Evolutionary conservation across 805 yeast species (phyloP).

Genomic region (Yarrowia alimentaria): DNA sequence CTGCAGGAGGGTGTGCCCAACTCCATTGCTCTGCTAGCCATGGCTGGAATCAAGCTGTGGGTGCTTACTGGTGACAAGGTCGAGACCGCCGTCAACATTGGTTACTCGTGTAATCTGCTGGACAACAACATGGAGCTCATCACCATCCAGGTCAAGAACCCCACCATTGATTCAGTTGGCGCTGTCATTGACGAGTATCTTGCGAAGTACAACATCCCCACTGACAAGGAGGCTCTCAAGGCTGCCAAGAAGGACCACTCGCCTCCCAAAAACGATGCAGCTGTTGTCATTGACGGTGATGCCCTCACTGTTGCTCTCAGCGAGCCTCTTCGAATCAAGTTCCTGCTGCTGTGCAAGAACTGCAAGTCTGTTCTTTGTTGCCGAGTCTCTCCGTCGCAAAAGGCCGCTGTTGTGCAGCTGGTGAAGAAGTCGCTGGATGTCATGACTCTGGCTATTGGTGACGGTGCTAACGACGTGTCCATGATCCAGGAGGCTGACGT

Average conservation of each 20-base stretch:
- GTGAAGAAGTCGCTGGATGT: conserved; percentile 67
- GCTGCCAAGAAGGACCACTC: conserved; percentile 60
- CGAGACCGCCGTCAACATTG: conserved; percentile 84
- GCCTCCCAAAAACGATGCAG: conserved; percentile 58
- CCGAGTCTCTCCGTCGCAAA: conserved; percentile 83
- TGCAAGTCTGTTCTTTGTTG: conserved; percentile 79
- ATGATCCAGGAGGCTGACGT: conserved; percentile 86
- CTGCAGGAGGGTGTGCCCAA: conserved; percentile 82
- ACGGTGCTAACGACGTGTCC: conserved; percentile 85
- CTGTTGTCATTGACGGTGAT: conserved; percentile 72
- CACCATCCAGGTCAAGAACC: conserved; percentile 45
- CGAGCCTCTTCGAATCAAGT: conserved; percentile 50
- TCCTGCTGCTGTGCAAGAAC: conserved; percentile 68
- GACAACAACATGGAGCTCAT: conserved; percentile 69
- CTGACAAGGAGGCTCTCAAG: conserved; percentile 46
- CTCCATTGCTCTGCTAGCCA: conserved; percentile 62
- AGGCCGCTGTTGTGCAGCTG: conserved; percentile 68
- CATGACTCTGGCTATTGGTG: conserved; percentile 81
- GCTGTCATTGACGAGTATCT: conserved; percentile 49
- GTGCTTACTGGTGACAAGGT: conserved; percentile 82
- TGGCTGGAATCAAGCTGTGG: conserved; percentile 82
- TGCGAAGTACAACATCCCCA: conserved; percentile 50
- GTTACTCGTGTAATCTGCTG: conserved; percentile 74
- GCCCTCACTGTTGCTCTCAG: conserved; percentile 55
- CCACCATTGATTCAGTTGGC: conserved; percentile 34